Base-by-base conservation (phyloP, 1,284 basidiomycete species). In the Gomphus bonarii region DNA sequence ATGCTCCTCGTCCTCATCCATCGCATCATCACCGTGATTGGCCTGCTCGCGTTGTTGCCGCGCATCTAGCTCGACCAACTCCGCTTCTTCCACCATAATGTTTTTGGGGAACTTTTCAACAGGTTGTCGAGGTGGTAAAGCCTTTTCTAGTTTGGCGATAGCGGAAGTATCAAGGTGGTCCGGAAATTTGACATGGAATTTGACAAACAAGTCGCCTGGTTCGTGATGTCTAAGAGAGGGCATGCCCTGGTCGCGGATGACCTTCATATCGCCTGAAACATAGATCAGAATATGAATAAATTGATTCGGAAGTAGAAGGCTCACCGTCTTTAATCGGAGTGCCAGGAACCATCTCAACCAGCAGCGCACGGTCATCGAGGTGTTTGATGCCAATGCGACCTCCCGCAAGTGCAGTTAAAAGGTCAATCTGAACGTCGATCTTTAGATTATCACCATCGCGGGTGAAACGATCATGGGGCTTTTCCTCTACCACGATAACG, bases 181-280 rank as follows among this genome's bases (percentile, higher is more conserved):
- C 58, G 97, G 97, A 84, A 99, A 99, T 61, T 79, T 81, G 67
- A 99, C 90, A 63, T 78, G 79, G 64, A 99, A 74, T 67, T 87
- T 89, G 72, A 99, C 80, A 70, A 87, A 95, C 62, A 99, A 79
- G 72, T 99, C 94, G 46, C 97, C 97, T 51, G 86, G 81, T 69
- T 99, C 95, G 74, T 99, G 97, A 73, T 98, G 95, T 63, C 97
- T 85, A 72, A 89, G 90, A 59, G 95, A 97, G 40, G 95, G 97
- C 97, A 99, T 99, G 63, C 97, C 97, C 73, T 98, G 94, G 8
- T 88, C 89, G 54, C 83, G 81, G 63, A 99, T 88, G 61, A 95
- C 86, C 75, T 98, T 98, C 68, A 95, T 70, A 43, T 88, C 84
- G 61, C 86, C 93, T 95, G 63, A 43, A 57, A 36, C 36, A 49